Percentiles rank a stretch among this genome's conserved stretches.
Evolutionary conservation across 2,329 filamentous ascomycete species (phyloP).

Genomic region (Rugonectria rugulosa): DNA sequence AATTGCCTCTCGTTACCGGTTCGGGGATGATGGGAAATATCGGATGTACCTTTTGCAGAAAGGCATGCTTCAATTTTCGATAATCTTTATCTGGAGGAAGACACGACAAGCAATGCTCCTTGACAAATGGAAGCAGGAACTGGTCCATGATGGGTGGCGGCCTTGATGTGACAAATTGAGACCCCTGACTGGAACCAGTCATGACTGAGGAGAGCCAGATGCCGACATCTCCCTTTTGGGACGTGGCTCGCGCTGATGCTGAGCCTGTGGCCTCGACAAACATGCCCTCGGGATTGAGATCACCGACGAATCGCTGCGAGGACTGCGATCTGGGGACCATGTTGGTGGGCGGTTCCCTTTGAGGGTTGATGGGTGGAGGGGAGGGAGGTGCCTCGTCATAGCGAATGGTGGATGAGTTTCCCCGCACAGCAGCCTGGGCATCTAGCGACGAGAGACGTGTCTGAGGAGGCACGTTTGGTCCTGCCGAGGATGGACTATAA

Average conservation of each 20-base stretch:
- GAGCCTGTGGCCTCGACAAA: constrained; percentile 62
- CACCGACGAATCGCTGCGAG: constrained; percentile 61
- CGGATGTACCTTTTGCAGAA: constrained; percentile 61
- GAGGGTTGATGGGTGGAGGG: constrained; percentile 11
- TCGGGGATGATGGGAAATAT: constrained; percentile 61
- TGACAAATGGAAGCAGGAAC: constrained; percentile 52
- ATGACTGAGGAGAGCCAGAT: constrained; percentile 57
- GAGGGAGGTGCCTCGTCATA: constrained; percentile 21
- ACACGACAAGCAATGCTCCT: constrained; percentile 55
- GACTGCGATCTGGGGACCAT: constrained; percentile 38
- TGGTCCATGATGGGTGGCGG: constrained; percentile 50
- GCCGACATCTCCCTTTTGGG: constrained; percentile 61
- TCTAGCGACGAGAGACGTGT: constrained; percentile 10
- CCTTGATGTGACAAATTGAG: constrained; percentile 48
- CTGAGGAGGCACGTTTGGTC: constrained; percentile 9
- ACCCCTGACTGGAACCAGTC: constrained; percentile 36
- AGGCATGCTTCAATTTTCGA: constrained; percentile 53
- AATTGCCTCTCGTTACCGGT: constrained; percentile 39
- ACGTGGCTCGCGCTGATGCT: constrained; percentile 42
- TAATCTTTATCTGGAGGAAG: constrained; percentile 58
- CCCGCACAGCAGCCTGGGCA: constrained; percentile 16
- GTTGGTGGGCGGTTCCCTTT: constrained; percentile 26
- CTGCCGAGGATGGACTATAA: constrained; percentile 23
- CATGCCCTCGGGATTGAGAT: constrained; percentile 67
- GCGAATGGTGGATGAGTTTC: constrained; percentile 16